Evolutionary conservation across 148 eudicot species (phyloP).

Genomic region (Persicaria tinctoria): DNA sequence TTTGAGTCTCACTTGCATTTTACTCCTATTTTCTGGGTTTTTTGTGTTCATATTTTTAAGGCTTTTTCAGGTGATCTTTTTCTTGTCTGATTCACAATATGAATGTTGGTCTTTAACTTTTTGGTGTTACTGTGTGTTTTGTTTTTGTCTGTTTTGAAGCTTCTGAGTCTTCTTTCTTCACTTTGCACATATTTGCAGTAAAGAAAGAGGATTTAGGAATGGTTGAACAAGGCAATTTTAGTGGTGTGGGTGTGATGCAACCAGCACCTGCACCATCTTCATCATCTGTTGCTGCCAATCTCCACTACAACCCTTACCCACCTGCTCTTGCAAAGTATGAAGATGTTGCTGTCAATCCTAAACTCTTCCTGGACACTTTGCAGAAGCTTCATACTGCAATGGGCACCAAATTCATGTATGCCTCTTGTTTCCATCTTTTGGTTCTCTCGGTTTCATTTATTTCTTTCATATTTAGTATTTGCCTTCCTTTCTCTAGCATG

Average conservation of each 20-base stretch:
- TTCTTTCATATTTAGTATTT: not conserved
- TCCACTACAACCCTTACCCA: constrained; percentile 42
- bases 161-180: not conserved
- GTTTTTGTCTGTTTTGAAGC: not conserved
- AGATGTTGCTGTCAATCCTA: constrained; percentile 43
- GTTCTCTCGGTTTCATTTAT: too few relatives aligned
- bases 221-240: not conserved
- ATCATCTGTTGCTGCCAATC: constrained; percentile 21
- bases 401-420: constrained; percentile 92
- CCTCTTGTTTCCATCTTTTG: not conserved
- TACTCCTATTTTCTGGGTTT: not conserved
- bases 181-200: not conserved
- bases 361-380: constrained; percentile 61
- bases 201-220: not conserved
- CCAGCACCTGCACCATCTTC: not conserved
- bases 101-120: not conserved
- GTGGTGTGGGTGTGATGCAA: not conserved
- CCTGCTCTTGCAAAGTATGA: constrained; percentile 63
- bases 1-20: not conserved
- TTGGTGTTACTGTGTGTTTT: not conserved
- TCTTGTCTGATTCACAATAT: not conserved
- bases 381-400: constrained; percentile 69
- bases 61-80: not conserved
- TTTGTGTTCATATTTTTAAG: not conserved
- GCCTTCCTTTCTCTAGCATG: not conserved